Base-by-base conservation (phyloP, 495 filamentous ascomycete species). In the Aspergillus indologenus region DNA sequence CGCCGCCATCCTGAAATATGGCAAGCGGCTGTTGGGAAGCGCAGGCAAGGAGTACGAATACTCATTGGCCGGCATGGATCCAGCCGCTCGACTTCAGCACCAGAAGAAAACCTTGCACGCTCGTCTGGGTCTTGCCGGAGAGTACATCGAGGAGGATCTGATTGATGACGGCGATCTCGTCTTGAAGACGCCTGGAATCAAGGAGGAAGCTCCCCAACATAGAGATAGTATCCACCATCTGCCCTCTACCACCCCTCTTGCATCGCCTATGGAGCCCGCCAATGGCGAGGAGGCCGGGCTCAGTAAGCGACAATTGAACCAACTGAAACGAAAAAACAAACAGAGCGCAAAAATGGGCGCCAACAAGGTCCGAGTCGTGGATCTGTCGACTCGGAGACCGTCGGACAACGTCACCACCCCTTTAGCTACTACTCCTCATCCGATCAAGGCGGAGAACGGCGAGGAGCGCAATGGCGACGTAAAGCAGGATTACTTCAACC, bases 241-340 rank as follows among this genome's bases (percentile, higher is more conserved):
- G 52, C 68, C 76, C 19, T 64, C 69, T 22, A 60, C 77, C 24
- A 67, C 74, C 19, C 68, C 77, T 5, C 66, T 79, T 5, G 75
- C 77, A 22, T 85, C 85, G 3, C 82, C 85, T 5, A 68, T 61
- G 29, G 82, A 85, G 51, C 62, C 69, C 43, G 46, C 79, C 77
- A 63, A 74, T 65, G 55, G 73, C 9, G 90, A 91, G 53, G 90
- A 94, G 53, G 70, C 82, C 0, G 86, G 84, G 3, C 76, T 98
- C 17, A 97, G 92, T 75, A 89, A 91, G 57, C 86, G 94, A 15
- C 94, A 98, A 68, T 80, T 96, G 24, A 98, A 98, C 65, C 89
- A 90, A 55, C 79, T 98, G 11, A 98, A 98, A 71, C 85, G 94
- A 17, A 96, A 95, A 68, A 85, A 89, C 29, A 96, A 93, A 68